A percentile compares a stretch with the other conserved stretches of the same genome.
Conservation (phyloP, 345 rosid species). For the Draba incana region DNA sequence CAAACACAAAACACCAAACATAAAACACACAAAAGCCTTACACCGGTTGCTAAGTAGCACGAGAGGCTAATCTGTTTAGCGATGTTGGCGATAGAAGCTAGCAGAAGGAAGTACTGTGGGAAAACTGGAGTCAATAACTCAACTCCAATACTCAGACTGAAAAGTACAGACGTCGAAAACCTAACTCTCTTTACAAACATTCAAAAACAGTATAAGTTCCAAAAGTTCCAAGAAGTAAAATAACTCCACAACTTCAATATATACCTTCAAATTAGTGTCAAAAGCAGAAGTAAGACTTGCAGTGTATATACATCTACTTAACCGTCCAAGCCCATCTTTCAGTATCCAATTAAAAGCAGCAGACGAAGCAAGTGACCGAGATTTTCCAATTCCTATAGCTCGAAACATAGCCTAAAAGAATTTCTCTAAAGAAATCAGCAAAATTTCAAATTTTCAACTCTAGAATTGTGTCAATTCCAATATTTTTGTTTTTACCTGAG, state of each 20-base stretch:
- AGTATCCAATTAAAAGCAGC: slow-evolving; percentile 94
- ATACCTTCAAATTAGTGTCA: slow-evolving; percentile 92
- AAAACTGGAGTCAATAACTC: slow-evolving; percentile 82
- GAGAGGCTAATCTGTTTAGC: slow-evolving; percentile 95
- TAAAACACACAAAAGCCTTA: slow-evolving; percentile 48
- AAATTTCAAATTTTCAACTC: neutral
- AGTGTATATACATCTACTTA: slow-evolving; percentile 88
- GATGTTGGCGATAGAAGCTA: slow-evolving; percentile 83
- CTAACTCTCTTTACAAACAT: slow-evolving; percentile 68
- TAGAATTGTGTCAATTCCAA: neutral
- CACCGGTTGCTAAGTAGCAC: slow-evolving; percentile 80
- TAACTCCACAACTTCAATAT: neutral
- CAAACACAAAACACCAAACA: neutral
- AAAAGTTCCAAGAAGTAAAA: neutral
- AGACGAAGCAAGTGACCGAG: slow-evolving; percentile 81
- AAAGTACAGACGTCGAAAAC: slow-evolving; percentile 77
- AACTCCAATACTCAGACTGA: slow-evolving; percentile 89
- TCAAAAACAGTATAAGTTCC: slow-evolving; percentile 14
- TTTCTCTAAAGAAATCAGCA: neutral
- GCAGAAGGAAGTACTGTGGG: slow-evolving; percentile 78
- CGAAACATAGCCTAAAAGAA: slow-evolving; percentile 73
- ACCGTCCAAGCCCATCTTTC: slow-evolving; percentile 88
- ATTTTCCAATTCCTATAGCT: slow-evolving; percentile 86
- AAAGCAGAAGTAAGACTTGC: slow-evolving; percentile 88
- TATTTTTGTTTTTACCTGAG: slow-evolving; percentile 56